Percentiles rank a stretch among this genome's conserved stretches.
Conservation (phyloP, 2,329 filamentous ascomycete genomes). For the Paecilomyces dactylethromorphus region DNA sequence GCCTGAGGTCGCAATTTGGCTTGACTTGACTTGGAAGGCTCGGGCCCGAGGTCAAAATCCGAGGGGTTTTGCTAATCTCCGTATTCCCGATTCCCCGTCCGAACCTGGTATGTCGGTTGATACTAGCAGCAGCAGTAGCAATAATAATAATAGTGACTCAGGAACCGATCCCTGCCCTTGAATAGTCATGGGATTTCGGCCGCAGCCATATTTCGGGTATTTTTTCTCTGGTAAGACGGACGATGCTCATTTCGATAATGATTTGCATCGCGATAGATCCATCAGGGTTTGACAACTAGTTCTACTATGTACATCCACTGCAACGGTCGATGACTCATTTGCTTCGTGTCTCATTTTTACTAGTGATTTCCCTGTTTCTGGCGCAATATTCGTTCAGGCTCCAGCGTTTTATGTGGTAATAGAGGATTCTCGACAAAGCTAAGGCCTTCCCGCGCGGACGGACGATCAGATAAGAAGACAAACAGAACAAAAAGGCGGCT, state of each 20-base stretch:
- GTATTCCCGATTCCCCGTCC: background rate
- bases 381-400: background rate
- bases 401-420: background rate
- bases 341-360: background rate
- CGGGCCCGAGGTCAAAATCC: background rate
- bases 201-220: background rate
- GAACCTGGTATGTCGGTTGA: background rate
- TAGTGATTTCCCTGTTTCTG: background rate
- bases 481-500: background rate
- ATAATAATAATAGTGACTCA: background rate
- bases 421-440: background rate
- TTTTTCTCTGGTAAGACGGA: background rate
- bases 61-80: background rate
- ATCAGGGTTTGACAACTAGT: background rate
- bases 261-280: background rate
- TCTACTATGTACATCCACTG: background rate
- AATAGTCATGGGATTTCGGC: background rate
- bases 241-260: background rate
- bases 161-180: background rate
- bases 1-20: background rate
- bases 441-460: background rate
- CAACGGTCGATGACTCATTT: background rate
- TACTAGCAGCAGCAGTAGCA: too few relatives aligned
- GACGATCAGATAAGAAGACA: background rate
- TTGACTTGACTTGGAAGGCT: background rate